phyloP scores from a whole-genome alignment of 768 basidiomycete species.

The Boletus fagicola region DNA sequence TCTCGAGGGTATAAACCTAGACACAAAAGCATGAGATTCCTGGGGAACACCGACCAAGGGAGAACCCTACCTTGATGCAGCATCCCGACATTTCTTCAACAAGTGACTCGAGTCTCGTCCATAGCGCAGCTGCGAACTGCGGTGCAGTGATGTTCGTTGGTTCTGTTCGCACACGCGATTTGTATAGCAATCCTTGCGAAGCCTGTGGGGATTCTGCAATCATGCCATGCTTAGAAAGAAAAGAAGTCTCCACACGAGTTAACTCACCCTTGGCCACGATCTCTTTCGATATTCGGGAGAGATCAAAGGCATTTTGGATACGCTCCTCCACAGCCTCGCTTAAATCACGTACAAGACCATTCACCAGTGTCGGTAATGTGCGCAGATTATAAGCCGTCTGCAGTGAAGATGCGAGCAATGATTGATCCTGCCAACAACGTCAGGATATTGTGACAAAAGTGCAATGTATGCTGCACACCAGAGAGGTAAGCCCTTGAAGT shows the following conservation, averaged over 20 bases:
- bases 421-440: constrained; percentile 64
- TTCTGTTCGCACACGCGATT: constrained; percentile 84
- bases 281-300: constrained; percentile 83
- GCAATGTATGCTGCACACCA: constrained; percentile 49
- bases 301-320: constrained; percentile 82
- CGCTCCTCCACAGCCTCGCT: constrained; percentile 80
- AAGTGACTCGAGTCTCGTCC: constrained; percentile 66
- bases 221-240: neutral
- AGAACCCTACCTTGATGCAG: constrained; percentile 72
- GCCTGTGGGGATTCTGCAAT: constrained; percentile 21
- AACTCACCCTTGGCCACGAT: constrained; percentile 69
- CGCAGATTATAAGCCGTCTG: constrained; percentile 95
- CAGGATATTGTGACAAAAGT: neutral
- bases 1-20: constrained; percentile 93
- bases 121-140: constrained; percentile 69
- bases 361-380: constrained; percentile 78
- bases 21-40: neutral
- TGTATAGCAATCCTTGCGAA: constrained; percentile 56
- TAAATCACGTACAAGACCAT: constrained; percentile 73
- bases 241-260: neutral
- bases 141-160: constrained; percentile 86
- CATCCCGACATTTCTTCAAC: constrained; percentile 84
- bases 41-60: too few relatives aligned
- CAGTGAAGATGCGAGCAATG: constrained; percentile 85
- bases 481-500: constrained; percentile 66